Conservation (phyloP, 257 asterid genomes). For the Lavandula angustifolia region DNA sequence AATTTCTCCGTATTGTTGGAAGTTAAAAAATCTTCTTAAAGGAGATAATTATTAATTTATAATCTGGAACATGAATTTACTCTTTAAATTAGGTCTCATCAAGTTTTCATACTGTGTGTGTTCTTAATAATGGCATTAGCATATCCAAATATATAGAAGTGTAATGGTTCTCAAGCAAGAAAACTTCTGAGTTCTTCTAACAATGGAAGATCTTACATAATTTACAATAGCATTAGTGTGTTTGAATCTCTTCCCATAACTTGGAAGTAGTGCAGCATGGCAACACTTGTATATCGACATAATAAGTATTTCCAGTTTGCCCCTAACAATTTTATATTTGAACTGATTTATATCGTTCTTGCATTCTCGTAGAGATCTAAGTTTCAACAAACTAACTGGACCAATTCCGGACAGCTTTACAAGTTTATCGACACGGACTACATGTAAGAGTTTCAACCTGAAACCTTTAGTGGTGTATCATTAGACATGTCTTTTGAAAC, state of each 20-base stretch:
- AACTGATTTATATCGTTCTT: background rate
- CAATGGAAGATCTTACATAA: background rate
- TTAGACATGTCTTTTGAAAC: background rate
- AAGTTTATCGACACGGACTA: conserved; percentile 30
- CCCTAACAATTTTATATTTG: background rate
- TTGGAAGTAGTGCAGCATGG: background rate
- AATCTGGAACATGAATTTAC: background rate
- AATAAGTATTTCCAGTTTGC: background rate
- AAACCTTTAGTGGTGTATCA: background rate
- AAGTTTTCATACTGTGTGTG: background rate
- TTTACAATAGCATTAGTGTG: background rate
- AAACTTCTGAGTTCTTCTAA: background rate
- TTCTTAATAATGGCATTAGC: background rate
- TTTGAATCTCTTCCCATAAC: background rate
- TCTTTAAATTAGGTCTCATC: background rate
- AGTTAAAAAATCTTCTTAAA: background rate
- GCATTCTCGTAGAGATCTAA: conserved; percentile 59
- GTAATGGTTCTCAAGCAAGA: background rate
- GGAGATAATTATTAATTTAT: background rate
- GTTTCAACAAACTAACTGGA: conserved; percentile 73
- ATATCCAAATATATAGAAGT: background rate
- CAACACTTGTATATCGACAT: background rate
- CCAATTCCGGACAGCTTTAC: conserved; percentile 45
- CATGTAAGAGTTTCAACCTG: conserved; percentile 45
- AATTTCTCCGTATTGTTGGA: background rate